Evolutionary conservation across 2,329 filamentous ascomycete species (phyloP).

Genomic region (Hypoxylon sp.): DNA sequence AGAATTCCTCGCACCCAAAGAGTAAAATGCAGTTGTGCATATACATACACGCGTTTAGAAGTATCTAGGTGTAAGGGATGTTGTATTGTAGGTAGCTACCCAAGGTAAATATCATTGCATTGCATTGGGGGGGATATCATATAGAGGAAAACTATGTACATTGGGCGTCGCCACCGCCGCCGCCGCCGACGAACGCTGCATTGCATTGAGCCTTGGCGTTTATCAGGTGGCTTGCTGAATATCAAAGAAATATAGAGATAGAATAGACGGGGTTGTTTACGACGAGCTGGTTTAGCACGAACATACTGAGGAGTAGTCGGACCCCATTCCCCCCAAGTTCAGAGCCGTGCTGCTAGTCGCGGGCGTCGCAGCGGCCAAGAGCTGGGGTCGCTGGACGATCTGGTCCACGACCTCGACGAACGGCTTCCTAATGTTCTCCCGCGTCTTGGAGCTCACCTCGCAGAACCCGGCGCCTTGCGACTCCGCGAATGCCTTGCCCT

Average conservation of each 20-base stretch:
- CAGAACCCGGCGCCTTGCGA: conserved; percentile 58
- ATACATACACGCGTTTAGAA: no score
- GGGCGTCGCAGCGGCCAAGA: conserved; percentile 48
- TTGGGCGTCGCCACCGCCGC: no score
- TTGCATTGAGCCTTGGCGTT: conserved; percentile 29
- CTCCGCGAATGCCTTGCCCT: conserved; percentile 57
- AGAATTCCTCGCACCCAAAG: conserved; percentile 64
- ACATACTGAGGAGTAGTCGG: conserved; percentile 41
- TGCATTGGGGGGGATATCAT: conserved; percentile 42
- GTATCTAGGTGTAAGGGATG: no score
- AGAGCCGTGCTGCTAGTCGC: conserved; percentile 42
- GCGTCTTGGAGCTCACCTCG: conserved; percentile 63
- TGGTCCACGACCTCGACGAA: conserved; percentile 62
- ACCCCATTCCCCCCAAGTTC: conserved; percentile 40
- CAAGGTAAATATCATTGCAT: conserved; percentile 44
- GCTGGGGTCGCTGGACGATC: conserved; percentile 56
- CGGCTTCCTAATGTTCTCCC: conserved; percentile 59
- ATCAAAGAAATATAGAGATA: no score
- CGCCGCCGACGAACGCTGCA: no score
- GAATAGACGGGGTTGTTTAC: conserved; percentile 37
- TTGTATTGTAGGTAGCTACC: no score
- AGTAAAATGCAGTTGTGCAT: conserved; percentile 50
- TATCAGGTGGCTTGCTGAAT: conserved; percentile 13
- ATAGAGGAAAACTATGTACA: conserved; percentile 38
- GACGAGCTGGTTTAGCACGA: conserved; percentile 37